Evolutionary conservation across 352 stramenopile genomes (phyloP), one percentile per base, ranked within the genome.

Genomic region (Globisporangium paroecandrum): DNA sequence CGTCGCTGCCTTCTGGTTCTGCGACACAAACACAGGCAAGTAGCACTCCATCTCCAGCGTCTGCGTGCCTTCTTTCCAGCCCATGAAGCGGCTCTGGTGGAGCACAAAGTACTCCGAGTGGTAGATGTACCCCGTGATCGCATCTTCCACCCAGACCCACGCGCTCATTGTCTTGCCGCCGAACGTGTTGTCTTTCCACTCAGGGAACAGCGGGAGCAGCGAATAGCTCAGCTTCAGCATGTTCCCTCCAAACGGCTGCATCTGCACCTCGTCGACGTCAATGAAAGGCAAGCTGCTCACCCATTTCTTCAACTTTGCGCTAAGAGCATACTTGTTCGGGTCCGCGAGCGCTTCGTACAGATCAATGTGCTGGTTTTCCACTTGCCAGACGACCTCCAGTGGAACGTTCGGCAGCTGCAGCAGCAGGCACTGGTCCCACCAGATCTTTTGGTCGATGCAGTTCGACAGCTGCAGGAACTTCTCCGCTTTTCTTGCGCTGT

Each of bases 141-240:
- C 83, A 70, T 99, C 97, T 84, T 99, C 98, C 13, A 99, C 90
- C 98, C 97, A 99, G 13, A 99, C 75, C 95, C 97, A 99, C 43
- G 98, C 99, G 18, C 81, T 75, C 13, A 93, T 68, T 8, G 75
- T 79, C 55, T 86, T 87, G 6, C 84, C 82, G 10, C 78, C 74
- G 9, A 90, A 83, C 8, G 72, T 70, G 24, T 77, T 67, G 47
- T 93, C 86, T 29, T 85, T 86, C 86, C 86, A 94, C 53, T 89
- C 78, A 0, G 73, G 72, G 51, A 94, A 91, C n/a, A 93, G 69
- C 4, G 86, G 86, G 13, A 65, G 71, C 0, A 94, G 68, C 12
- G 79, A 64, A 43, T 99, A 91, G n/a, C 90, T 87, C 6, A 99
- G 71, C 43, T 89, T 89, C 4, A 99, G 77, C 71, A 99, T 98